Percentiles rank a stretch among this genome's conserved stretches.
Evolutionary conservation across 2,329 filamentous ascomycete genomes (phyloP).

Genomic region (Ilyonectria destructans): DNA sequence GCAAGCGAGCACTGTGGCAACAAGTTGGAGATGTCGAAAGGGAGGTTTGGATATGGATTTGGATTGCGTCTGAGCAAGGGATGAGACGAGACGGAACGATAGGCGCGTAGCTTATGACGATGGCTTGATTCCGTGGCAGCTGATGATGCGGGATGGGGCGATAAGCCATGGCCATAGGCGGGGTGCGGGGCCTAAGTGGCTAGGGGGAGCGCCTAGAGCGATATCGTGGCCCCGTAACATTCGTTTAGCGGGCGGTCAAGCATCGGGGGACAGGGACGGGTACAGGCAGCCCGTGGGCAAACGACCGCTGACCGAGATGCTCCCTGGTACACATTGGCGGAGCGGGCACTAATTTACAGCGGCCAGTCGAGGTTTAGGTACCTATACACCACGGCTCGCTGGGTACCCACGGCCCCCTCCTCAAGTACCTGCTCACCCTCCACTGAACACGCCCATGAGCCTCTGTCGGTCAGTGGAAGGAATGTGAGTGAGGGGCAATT

Average conservation of each 20-base stretch:
- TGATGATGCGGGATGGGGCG: slow-evolving; percentile 35
- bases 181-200: slow-evolving; percentile 34
- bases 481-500: slow-evolving; percentile 5
- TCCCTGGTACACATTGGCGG: background rate
- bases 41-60: background rate
- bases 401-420: background rate
- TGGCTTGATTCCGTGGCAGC: slow-evolving; percentile 40
- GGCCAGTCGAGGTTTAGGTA: background rate
- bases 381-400: no score
- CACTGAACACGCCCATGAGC: background rate
- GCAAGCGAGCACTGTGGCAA: background rate
- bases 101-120: slow-evolving; percentile 43
- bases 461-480: slow-evolving; percentile 1
- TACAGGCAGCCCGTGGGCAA: background rate
- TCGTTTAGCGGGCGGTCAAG: slow-evolving; percentile 20
- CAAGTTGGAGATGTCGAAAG: background rate
- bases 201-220: slow-evolving; percentile 28
- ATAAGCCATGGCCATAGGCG: slow-evolving; percentile 42
- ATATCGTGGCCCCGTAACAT: slow-evolving; percentile 11
- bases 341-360: background rate
- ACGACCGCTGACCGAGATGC: background rate
- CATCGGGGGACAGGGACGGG: background rate
- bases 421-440: background rate
- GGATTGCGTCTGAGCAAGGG: slow-evolving; percentile 1
- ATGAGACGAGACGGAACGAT: slow-evolving; percentile 17